Conservation (phyloP, 176 grass and related monocot species). For the Poa annua region DNA sequence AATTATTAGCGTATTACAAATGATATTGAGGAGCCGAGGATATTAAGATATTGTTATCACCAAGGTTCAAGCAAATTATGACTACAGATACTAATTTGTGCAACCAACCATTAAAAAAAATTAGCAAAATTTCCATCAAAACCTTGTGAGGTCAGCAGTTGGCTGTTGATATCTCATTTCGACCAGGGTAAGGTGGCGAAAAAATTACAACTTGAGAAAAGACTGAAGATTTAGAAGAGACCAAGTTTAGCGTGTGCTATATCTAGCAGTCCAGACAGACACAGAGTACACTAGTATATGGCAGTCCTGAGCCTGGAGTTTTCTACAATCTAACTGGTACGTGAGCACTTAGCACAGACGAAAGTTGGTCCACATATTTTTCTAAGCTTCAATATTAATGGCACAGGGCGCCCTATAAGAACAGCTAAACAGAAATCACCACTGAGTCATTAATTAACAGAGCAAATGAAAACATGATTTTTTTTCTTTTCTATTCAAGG, state of each 20-base stretch:
- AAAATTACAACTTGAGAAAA: not conserved
- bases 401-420: too few species aligned
- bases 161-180: conserved; percentile 3
- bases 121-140: not conserved
- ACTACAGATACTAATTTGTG: not conserved
- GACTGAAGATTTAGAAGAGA: conserved; percentile 5
- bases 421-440: too few species aligned
- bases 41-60: not conserved
- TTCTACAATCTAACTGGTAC: not conserved
- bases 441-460: too few species aligned
- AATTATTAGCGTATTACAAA: not conserved
- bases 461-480: too few species aligned
- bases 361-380: too few species aligned
- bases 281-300: not conserved
- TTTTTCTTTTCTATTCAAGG: too few species aligned
- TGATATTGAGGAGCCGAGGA: not conserved
- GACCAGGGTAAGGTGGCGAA: not conserved
- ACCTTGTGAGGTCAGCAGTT: not conserved
- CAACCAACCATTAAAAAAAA: not conserved
- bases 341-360: not conserved
- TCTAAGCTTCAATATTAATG: too few species aligned
- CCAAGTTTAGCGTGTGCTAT: not conserved
- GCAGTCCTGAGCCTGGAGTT: not conserved
- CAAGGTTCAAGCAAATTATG: not conserved
- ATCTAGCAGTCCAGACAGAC: not conserved